Percentiles rank a stretch among this genome's conserved stretches.
Evolutionary conservation across 2,329 filamentous ascomycete genomes (phyloP).

Genomic region (Pleurostoma richardsiae): DNA sequence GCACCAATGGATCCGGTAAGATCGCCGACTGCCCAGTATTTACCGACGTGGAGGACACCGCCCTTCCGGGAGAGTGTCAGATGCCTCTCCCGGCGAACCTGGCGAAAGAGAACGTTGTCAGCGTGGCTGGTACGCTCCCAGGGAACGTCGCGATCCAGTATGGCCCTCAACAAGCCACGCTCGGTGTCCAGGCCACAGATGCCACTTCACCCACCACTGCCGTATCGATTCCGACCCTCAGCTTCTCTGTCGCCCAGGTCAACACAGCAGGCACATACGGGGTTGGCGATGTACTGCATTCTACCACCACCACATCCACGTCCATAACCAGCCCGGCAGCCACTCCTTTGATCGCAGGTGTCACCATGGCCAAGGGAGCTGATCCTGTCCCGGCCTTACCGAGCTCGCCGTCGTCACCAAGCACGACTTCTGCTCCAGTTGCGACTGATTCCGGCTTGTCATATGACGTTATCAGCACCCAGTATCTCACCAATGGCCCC

Average conservation of each 20-base stretch:
- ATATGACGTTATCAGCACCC: slow-evolving; percentile 41
- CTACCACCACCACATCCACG: slow-evolving; percentile 12
- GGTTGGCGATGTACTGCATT: slow-evolving; percentile 38
- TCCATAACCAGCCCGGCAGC: slow-evolving; percentile 1
- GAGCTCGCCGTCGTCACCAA: slow-evolving; percentile 6
- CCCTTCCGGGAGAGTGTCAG: slow-evolving; percentile 52
- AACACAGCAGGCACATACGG: slow-evolving; percentile 18
- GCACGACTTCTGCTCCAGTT: slow-evolving; percentile 19
- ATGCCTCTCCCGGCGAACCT: slow-evolving; percentile 54
- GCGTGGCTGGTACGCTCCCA: slow-evolving; percentile 56
- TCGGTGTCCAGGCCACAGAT: slow-evolving; percentile 5
- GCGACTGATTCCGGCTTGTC: slow-evolving; percentile 22
- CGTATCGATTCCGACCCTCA: slow-evolving; percentile 21
- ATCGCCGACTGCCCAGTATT: slow-evolving; percentile 75
- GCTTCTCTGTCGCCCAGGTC: slow-evolving; percentile 28
- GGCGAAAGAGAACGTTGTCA: slow-evolving; percentile 52
- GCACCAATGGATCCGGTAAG: slow-evolving; percentile 65
- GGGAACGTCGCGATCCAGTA: slow-evolving; percentile 50
- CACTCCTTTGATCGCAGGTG: background rate
- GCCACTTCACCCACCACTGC: slow-evolving; percentile 7
- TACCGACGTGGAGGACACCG: slow-evolving; percentile 52
- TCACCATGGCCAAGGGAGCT: slow-evolving; percentile 1
- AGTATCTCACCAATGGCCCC: slow-evolving; percentile 45
- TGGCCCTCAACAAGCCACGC: slow-evolving; percentile 18
- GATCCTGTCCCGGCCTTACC: slow-evolving; percentile 1